phyloP scores from a whole-genome alignment of 768 basidiomycete species.

The Collybia mongolica region DNA sequence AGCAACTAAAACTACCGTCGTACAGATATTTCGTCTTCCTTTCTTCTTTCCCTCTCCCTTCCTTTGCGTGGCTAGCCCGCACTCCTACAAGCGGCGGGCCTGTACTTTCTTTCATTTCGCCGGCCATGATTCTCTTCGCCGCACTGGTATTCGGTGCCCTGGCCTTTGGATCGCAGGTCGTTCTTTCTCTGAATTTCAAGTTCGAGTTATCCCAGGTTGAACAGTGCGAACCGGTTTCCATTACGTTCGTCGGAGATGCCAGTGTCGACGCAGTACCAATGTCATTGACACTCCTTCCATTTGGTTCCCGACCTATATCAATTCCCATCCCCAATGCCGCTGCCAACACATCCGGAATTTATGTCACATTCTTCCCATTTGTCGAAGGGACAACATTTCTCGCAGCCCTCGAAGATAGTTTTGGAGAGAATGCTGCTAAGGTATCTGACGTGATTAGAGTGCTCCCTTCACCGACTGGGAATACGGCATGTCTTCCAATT shows the following conservation, averaged over 20 bases:
- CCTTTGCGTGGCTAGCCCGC: constrained; percentile 34
- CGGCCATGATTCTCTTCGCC: constrained; percentile 23
- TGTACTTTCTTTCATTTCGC: constrained; percentile 20
- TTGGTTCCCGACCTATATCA: constrained; percentile 47
- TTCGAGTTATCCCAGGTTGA: constrained; percentile 42
- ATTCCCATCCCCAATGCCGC: constrained; percentile 41
- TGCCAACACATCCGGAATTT: constrained; percentile 37
- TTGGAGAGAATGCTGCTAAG: constrained; percentile 35
- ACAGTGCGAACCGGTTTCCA: constrained; percentile 52
- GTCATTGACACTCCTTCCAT: constrained; percentile 51
- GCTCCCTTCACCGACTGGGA: constrained; percentile 32
- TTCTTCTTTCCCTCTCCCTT: constrained; percentile 23
- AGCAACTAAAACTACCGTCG: background rate
- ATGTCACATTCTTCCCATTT: constrained; percentile 52
- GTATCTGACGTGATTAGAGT: constrained; percentile 51
- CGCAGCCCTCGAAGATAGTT: constrained; percentile 50
- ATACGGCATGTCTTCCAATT: constrained; percentile 40
- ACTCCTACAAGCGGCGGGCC: constrained; percentile 19
- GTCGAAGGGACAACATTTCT: constrained; percentile 48
- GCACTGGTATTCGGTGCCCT: constrained; percentile 30
- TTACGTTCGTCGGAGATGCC: constrained; percentile 42
- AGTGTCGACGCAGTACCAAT: constrained; percentile 34
- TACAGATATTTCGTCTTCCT: constrained; percentile 13
- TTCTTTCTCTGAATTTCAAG: constrained; percentile 30
- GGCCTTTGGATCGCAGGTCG: constrained; percentile 39